phyloP scores from a whole-genome alignment of 2,329 filamentous ascomycete species.

The Neofusicoccum cordaticola region DNA sequence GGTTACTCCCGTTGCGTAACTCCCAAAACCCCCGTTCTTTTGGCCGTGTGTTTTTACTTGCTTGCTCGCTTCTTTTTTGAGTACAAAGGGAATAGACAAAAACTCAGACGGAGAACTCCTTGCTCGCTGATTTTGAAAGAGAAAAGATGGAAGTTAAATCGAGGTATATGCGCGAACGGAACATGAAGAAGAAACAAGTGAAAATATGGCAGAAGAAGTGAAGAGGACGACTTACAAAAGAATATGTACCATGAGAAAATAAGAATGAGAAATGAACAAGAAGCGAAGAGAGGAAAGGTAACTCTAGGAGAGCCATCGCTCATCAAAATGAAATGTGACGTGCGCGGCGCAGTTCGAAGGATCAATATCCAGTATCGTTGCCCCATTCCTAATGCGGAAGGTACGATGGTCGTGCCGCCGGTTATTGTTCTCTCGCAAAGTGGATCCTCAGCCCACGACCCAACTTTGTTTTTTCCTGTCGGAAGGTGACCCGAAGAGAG shows the following conservation, averaged over 20 bases:
- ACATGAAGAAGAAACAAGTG: neutral
- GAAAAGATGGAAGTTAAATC: neutral
- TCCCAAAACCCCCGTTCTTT: neutral
- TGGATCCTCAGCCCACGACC: slow-evolving; percentile 6
- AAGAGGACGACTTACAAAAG: neutral
- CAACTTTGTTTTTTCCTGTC: slow-evolving; percentile 4
- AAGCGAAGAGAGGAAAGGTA: neutral
- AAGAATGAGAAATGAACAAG: neutral
- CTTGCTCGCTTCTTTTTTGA: neutral
- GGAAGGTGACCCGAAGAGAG: neutral
- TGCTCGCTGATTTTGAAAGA: neutral
- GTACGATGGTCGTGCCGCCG: slow-evolving; percentile 4
- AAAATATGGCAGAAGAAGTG: neutral
- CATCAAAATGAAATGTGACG: neutral
- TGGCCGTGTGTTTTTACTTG: neutral
- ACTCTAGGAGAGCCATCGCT: neutral
- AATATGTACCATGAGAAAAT: neutral
- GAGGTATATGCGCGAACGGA: neutral
- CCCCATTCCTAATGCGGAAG: slow-evolving; percentile 9
- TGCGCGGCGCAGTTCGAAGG: slow-evolving; percentile 2
- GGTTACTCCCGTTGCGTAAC: neutral
- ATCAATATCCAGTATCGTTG: slow-evolving; percentile 13
- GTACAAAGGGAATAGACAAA: neutral
- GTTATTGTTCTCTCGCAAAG: neutral
- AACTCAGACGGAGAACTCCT: neutral